These are phyloP conservation scores for Trichomonas tenax DNA, from an alignment of 208 protist genomes.

Conservation along the genomic window DNA sequence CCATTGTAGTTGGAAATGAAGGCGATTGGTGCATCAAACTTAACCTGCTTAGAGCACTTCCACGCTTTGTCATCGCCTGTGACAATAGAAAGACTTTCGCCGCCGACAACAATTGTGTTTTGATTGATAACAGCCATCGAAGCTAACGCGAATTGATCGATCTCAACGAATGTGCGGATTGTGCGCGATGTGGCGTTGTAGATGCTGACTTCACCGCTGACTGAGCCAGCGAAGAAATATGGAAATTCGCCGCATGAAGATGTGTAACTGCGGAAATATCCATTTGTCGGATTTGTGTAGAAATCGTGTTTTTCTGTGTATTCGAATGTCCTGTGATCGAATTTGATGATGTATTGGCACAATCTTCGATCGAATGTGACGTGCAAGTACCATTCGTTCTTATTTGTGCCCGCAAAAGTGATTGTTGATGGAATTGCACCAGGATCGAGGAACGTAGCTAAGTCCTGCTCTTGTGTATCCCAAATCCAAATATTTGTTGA, in stretches of 20 bases:
- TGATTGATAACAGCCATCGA: not conserved
- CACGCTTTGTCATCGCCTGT: not conserved
- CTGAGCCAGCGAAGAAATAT: not conserved
- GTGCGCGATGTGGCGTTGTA: not conserved
- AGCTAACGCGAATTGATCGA: not conserved
- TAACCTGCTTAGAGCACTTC: not conserved
- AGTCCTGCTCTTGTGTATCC: not conserved
- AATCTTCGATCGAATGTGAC: not conserved
- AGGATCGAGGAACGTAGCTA: not conserved
- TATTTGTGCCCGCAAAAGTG: not conserved
- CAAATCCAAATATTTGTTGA: constrained; percentile 12
- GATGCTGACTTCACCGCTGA: not conserved
- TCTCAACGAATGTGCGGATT: not conserved
- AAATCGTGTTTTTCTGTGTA: not conserved
- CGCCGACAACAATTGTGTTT: not conserved
- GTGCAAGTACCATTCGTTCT: not conserved
- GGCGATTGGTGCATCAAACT: not conserved
- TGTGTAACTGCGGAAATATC: not conserved
- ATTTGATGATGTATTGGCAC: not conserved
- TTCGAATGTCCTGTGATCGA: constrained; percentile 1
- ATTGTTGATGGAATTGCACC: not conserved
- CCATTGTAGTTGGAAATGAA: not conserved
- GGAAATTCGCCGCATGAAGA: not conserved
- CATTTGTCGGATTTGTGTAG: not conserved
- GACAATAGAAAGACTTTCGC: not conserved